Evolutionary conservation across 2,329 filamentous ascomycete species (phyloP), one percentile per base, ranked within the genome.

Genomic region (Exutisphaerella laricina): DNA sequence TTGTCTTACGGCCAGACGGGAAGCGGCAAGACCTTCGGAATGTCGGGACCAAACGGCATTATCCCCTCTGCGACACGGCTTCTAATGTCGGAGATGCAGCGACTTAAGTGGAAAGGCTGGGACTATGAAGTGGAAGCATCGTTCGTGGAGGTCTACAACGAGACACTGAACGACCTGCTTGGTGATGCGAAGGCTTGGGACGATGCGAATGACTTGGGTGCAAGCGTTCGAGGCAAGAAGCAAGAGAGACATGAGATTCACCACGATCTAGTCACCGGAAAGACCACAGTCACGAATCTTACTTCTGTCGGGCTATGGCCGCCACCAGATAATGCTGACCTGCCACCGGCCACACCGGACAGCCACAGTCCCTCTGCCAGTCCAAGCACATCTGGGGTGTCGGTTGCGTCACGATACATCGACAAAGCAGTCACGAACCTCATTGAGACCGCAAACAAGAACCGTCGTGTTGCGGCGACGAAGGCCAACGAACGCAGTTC

Each of bases 1-100:
- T 95, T 98, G 69, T 96, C 89, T 62, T 98, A 98, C 61, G 92
- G 92, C 31, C 92, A 98, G 66, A 98, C 92, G 0, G 92, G 92
- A 3, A 92, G 89, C 13, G 92, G 92, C 47, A 98, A 98, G 73
- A 98, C 92, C 0, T 86, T 84, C 61, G 97, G 92, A 3, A 98
- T 98, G 92, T 94, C 86, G 7, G 85, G 83, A 1, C 67, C 72
- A 2, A 87, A 96, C 56, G 92, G 92, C 54, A 96, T 98, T 84
- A 98, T 98, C 46, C 90, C 92, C 1, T 79, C 85, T 5, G 89
- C 92, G 3, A 92, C 94, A 5, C 79, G 86, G 53, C 90, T 97
- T 71, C 95, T 98, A 51, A 96, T 96, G 64, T 79, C 86, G 41
- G 92, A 88, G 30, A 86, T 94, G 40, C 84, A 82, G 48, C 77